Evolutionary conservation across 257 asterid genomes (phyloP).

Genomic region (Leptodermis oblonga): DNA sequence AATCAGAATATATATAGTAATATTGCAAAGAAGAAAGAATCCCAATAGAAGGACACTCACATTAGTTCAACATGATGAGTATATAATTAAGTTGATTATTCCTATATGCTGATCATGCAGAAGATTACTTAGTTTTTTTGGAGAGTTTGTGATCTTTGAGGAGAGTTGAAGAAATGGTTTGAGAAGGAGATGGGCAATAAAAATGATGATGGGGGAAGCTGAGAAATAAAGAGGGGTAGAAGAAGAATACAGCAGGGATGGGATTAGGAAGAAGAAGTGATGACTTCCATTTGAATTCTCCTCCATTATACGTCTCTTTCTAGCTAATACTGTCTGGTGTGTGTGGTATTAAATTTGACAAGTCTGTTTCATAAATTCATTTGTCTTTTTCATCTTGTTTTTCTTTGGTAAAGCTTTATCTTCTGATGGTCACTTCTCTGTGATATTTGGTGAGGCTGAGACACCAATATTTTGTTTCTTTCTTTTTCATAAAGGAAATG

Average conservation of each 20-base stretch:
- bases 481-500: conserved; percentile 4
- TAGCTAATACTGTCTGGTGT: neutral
- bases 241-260: neutral
- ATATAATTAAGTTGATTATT: no score
- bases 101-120: no score
- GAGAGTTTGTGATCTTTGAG: neutral
- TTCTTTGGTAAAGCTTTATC: neutral
- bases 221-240: neutral
- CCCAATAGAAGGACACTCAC: neutral
- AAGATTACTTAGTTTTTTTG: neutral
- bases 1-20: neutral
- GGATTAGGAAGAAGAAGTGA: neutral
- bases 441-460: neutral
- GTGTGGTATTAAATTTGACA: neutral
- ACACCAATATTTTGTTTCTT: neutral
- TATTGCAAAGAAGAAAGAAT: neutral
- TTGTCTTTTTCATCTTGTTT: neutral
- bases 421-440: neutral
- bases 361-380: neutral
- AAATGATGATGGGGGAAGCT: conserved; percentile 4
- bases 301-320: conserved; percentile 11
- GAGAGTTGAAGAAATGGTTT: neutral
- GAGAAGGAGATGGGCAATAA: conserved; percentile 1
- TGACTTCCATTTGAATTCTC: conserved; percentile 23
- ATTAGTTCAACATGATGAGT: neutral